Evolutionary conservation across 306 rosid genomes (phyloP).

Genomic region (Quercus mongolica): DNA sequence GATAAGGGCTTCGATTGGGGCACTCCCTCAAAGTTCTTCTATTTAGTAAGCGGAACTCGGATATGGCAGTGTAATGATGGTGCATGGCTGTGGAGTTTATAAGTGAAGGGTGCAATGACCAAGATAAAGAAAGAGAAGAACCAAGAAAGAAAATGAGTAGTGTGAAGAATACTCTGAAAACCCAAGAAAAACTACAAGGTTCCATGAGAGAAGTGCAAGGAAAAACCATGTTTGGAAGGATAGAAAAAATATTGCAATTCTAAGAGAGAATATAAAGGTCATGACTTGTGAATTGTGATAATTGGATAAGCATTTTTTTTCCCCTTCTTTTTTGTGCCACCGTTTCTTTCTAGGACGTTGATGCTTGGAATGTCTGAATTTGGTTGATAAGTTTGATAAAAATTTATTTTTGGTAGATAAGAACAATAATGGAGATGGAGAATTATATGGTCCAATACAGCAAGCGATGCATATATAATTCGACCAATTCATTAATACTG

Average conservation of each 20-base stretch:
- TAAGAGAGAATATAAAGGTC: too few species aligned
- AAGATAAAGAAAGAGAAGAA: conserved; percentile 9
- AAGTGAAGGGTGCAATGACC: conserved; percentile 24
- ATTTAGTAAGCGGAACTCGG: conserved; percentile 60
- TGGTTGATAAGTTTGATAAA: too few species aligned
- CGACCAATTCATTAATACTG: background rate
- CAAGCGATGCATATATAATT: too few species aligned
- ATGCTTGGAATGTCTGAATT: too few species aligned
- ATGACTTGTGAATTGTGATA: too few species aligned
- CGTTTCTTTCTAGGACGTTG: too few species aligned
- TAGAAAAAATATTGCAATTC: background rate
- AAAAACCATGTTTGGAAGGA: background rate
- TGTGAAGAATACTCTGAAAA: conserved; percentile 6
- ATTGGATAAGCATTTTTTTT: too few species aligned
- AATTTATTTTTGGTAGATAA: background rate
- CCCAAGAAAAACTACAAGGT: conserved; percentile 1
- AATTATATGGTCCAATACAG: background rate
- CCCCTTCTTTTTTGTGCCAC: background rate
- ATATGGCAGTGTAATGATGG: conserved; percentile 57
- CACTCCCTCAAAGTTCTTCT: conserved; percentile 47
- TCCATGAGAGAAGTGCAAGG: background rate
- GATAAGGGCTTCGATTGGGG: conserved; percentile 20
- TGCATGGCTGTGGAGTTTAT: conserved; percentile 35
- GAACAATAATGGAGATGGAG: background rate
- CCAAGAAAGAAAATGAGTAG: background rate